Percentiles rank a stretch among this genome's conserved stretches.
Conservation (phyloP, 352 stramenopile species). For the Phytophthora melonis region DNA sequence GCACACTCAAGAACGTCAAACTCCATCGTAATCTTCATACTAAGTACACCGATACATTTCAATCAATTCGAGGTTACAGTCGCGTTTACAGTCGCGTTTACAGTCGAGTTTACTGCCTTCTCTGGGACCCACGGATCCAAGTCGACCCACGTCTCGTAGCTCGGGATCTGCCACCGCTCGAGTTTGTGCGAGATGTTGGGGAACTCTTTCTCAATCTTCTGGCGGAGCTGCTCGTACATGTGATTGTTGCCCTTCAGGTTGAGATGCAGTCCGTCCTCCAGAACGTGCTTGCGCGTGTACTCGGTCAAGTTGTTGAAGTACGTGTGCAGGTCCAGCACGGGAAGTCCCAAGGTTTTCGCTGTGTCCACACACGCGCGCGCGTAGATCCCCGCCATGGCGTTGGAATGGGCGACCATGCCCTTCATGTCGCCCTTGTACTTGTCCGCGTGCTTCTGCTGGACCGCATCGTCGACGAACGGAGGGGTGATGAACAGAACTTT, state of each 20-base stretch:
- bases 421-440: constrained; percentile 24
- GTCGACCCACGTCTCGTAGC: constrained; percentile 13
- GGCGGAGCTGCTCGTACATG: constrained; percentile 22
- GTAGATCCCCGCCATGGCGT: constrained; percentile 52
- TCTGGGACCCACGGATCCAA: constrained; percentile 18
- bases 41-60: not conserved
- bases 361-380: constrained; percentile 53
- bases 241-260: constrained; percentile 52
- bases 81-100: not conserved
- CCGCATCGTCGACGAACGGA: constrained; percentile 40
- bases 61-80: not conserved
- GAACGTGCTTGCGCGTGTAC: constrained; percentile 36
- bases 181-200: constrained; percentile 15
- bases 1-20: not conserved
- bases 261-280: constrained; percentile 64
- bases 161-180: not conserved
- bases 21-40: not conserved
- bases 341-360: constrained; percentile 33
- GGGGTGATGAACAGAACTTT: constrained; percentile 41
- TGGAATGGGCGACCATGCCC: constrained; percentile 47
- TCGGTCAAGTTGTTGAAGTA: constrained; percentile 48
- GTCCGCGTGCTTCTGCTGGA: constrained; percentile 20
- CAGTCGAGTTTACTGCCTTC: not conserved
- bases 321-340: constrained; percentile 51
- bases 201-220: constrained; percentile 26